Conservation (phyloP, 148 eudicot genomes). For the Rhododendron vialii region DNA sequence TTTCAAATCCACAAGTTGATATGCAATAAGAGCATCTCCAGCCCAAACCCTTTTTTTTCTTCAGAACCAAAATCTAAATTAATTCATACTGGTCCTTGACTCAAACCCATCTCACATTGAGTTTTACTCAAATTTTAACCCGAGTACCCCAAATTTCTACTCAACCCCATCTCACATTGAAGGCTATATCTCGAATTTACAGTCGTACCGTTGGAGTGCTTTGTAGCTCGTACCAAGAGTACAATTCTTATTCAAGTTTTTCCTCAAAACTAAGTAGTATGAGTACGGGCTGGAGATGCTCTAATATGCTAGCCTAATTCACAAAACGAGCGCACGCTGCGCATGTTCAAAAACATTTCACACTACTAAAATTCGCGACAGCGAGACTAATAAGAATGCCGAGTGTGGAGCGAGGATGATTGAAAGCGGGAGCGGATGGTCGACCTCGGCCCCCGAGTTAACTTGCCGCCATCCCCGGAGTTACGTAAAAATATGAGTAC, state of each 20-base stretch:
- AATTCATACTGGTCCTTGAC: not conserved
- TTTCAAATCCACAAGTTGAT: not conserved
- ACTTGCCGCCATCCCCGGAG: too few relatives aligned
- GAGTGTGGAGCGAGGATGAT: too few relatives aligned
- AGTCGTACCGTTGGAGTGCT: not conserved
- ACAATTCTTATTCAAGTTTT: not conserved
- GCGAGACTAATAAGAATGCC: not conserved
- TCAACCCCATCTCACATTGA: not conserved
- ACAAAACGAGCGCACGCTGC: not conserved
- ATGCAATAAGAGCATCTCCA: not conserved
- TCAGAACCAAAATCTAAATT: not conserved
- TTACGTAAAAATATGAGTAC: too few relatives aligned
- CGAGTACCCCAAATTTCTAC: not conserved
- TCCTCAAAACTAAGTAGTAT: not conserved
- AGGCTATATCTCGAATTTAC: too few relatives aligned
- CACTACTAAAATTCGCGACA: not conserved
- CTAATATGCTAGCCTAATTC: not conserved
- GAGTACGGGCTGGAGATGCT: not conserved
- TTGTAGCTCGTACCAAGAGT: not conserved
- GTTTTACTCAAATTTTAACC: too few relatives aligned
- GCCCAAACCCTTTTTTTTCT: not conserved
- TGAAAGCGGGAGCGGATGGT: not conserved
- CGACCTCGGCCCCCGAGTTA: not conserved
- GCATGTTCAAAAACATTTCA: not conserved
- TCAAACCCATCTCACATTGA: not conserved